These are phyloP conservation scores for Argentina anserina DNA, from an alignment of 306 rosid species.

Conservation along the genomic window DNA sequence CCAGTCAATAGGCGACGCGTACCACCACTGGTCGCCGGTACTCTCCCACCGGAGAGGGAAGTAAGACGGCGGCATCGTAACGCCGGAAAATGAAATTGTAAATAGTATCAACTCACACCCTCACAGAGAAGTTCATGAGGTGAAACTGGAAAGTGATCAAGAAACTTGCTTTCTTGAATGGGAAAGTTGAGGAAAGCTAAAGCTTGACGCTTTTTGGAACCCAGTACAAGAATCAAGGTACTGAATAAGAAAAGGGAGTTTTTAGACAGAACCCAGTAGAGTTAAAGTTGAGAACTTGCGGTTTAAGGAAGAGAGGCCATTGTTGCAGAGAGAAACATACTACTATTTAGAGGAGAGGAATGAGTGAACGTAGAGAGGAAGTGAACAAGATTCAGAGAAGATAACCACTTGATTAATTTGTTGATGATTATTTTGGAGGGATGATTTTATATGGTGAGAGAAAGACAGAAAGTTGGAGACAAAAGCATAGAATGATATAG, in stretches of 20 bases:
- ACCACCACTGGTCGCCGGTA: slow-evolving; percentile 96
- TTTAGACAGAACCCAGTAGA: slow-evolving; percentile 10
- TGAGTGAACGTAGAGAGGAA: slow-evolving; percentile 7
- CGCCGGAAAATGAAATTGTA: neutral
- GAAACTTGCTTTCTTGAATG: slow-evolving; percentile 20
- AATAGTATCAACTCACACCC: neutral
- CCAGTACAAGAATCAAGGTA: neutral
- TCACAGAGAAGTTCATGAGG: too few relatives aligned
- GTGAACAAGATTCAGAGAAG: slow-evolving; percentile 10
- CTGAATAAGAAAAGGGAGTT: neutral
- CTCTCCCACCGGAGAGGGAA: slow-evolving; percentile 95
- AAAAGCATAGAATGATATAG: slow-evolving; percentile 41
- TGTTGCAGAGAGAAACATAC: slow-evolving; percentile 6
- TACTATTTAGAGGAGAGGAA: neutral
- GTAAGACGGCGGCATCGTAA: slow-evolving; percentile 42
- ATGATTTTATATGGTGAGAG: slow-evolving; percentile 27
- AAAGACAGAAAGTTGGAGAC: slow-evolving; percentile 25
- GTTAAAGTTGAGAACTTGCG: neutral
- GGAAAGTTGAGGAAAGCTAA: slow-evolving; percentile 21
- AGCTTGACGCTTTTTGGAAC: slow-evolving; percentile 5
- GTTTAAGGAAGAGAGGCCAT: slow-evolving; percentile 23
- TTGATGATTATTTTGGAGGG: slow-evolving; percentile 23
- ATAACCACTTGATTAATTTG: slow-evolving; percentile 14
- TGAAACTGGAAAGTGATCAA: neutral
- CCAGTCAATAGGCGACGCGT: slow-evolving; percentile 83